Conservation (phyloP, 345 rosid genomes). For the Streptanthus diversifolius region DNA sequence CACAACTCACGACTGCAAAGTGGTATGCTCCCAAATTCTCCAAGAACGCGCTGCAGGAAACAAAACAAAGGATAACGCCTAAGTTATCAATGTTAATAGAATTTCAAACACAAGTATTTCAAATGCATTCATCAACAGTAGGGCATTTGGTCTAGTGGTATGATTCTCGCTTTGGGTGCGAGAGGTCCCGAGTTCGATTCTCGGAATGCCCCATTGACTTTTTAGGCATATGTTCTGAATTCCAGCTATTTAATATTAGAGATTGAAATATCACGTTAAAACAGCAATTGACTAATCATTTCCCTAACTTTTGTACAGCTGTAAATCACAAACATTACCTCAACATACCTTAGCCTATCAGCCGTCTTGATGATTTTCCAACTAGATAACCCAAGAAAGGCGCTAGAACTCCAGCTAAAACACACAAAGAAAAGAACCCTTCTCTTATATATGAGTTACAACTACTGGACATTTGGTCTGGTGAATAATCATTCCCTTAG, state of each 20-base stretch:
- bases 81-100: neutral
- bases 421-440: neutral
- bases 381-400: neutral
- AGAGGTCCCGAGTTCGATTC: slow-evolving; percentile 84
- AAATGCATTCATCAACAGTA: neutral
- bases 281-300: neutral
- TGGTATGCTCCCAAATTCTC: neutral
- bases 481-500: neutral
- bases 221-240: neutral
- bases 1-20: neutral
- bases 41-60: neutral
- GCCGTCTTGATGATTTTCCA: neutral
- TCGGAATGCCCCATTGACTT: slow-evolving; percentile 39
- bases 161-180: slow-evolving; percentile 92
- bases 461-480: neutral
- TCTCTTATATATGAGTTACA: neutral
- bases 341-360: slow-evolving; percentile 13
- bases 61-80: neutral
- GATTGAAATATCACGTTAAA: neutral
- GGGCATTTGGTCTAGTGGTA: slow-evolving; percentile 56
- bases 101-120: neutral
- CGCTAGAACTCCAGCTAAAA: neutral
- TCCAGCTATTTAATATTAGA: neutral
- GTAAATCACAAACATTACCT: neutral
- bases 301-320: neutral